phyloP scores from a whole-genome alignment of 106 monocot genomes.

The Agapanthus africanus region DNA sequence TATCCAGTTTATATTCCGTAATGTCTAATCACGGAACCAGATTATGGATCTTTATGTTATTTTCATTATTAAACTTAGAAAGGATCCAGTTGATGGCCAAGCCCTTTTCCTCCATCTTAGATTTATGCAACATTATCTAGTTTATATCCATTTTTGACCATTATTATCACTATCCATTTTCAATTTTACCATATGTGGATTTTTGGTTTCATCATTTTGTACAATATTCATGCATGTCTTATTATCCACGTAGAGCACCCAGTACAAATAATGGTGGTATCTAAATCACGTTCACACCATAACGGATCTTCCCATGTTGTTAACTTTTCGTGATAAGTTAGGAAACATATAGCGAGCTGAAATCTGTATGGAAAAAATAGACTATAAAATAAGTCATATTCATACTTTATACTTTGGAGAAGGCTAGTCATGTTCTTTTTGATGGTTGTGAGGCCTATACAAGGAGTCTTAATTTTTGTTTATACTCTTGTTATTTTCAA shows the following conservation, averaged over 20 bases:
- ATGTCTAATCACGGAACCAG: background rate
- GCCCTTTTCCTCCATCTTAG: background rate
- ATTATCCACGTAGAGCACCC: background rate
- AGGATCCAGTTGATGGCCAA: background rate
- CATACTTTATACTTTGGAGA: too few relatives aligned
- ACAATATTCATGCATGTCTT: background rate
- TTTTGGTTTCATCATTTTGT: background rate
- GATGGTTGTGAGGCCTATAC: too few relatives aligned
- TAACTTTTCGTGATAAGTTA: too few relatives aligned
- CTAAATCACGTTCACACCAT: background rate
- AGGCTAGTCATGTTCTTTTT: too few relatives aligned
- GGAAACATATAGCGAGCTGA: too few relatives aligned
- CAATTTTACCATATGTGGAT: background rate
- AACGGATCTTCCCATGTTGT: too few relatives aligned
- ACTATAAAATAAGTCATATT: too few relatives aligned
- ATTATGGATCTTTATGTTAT: background rate
- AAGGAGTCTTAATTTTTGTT: too few relatives aligned
- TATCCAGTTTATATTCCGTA: too few relatives aligned
- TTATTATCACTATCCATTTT: background rate
- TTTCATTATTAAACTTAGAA: background rate
- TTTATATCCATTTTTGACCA: background rate
- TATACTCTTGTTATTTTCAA: too few relatives aligned
- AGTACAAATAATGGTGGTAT: background rate
- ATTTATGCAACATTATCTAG: background rate
- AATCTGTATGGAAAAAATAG: too few relatives aligned